Evolutionary conservation across 1,284 basidiomycete genomes (phyloP).

Genomic region (Apiotrichum gracile): DNA sequence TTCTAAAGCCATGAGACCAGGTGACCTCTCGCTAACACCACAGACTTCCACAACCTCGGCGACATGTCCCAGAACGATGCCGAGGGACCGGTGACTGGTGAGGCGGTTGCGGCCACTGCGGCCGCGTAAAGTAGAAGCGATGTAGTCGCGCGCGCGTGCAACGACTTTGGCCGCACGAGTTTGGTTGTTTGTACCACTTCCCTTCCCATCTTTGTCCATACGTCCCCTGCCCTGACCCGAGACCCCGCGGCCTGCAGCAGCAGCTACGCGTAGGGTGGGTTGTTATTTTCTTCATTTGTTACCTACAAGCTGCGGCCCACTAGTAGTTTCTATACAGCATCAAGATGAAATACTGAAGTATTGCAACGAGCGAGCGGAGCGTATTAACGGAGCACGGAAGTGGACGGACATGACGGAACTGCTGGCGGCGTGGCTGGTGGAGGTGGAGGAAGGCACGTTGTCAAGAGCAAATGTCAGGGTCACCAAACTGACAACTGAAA

Average conservation of each 20-base stretch:
- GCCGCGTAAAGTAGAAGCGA: conserved; percentile 11
- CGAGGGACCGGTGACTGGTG: conserved; percentile 45
- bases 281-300: neutral
- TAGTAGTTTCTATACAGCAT: conserved; percentile 1
- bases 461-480: too few species aligned
- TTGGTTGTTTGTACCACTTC: conserved; percentile 2
- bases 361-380: too few species aligned
- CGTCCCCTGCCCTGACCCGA: neutral
- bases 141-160: neutral
- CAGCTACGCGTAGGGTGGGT: neutral
- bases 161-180: neutral
- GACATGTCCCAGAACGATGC: conserved; percentile 44
- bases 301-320: neutral
- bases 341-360: neutral
- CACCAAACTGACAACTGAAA: too few species aligned
- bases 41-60: conserved; percentile 53
- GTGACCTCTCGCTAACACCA: neutral
- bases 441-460: too few species aligned
- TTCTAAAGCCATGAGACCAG: too few species aligned
- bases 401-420: too few species aligned
- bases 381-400: too few species aligned
- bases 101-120: conserved; percentile 26
- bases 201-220: neutral
- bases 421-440: too few species aligned
- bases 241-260: neutral